phyloP scores from a whole-genome alignment of 2,329 filamentous ascomycete species.

The Raffaelea deltoideospora region DNA sequence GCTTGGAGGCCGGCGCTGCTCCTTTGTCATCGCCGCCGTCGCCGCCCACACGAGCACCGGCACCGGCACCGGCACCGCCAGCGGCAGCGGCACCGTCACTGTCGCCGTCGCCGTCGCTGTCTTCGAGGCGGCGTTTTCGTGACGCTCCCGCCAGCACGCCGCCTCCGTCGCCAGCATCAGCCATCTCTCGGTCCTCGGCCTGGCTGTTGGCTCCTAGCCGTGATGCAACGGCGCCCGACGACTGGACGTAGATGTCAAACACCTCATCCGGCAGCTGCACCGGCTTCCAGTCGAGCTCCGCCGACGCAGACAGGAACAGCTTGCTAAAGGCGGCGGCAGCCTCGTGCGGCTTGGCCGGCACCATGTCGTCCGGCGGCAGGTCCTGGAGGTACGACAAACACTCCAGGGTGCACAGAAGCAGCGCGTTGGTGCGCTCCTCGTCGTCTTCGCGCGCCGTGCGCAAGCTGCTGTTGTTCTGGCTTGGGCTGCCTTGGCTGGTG shows the following conservation, averaged over 20 bases:
- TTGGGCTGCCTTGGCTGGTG: too few species aligned
- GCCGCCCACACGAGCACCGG: not conserved
- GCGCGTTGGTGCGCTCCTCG: slow-evolving; percentile 29
- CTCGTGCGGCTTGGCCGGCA: slow-evolving; percentile 25
- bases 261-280: slow-evolving; percentile 30
- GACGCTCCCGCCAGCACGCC: slow-evolving; percentile 24
- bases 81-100: not conserved
- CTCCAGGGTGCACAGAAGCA: slow-evolving; percentile 20
- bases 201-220: not conserved
- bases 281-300: slow-evolving; percentile 29
- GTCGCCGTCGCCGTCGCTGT: slow-evolving; percentile 2
- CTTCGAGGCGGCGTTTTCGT: not conserved
- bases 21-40: slow-evolving; percentile 4
- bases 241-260: slow-evolving; percentile 29
- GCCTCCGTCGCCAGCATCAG: not conserved
- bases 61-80: not conserved
- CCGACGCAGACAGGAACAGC: slow-evolving; percentile 24
- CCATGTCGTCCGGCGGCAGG: slow-evolving; percentile 13
- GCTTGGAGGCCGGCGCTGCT: slow-evolving; percentile 18
- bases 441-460: slow-evolving; percentile 18
- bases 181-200: slow-evolving; percentile 2
- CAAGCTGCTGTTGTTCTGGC: not conserved
- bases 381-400: slow-evolving; percentile 25
- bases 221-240: slow-evolving; percentile 9
- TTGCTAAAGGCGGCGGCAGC: slow-evolving; percentile 31